Evolutionary conservation across 306 rosid species (phyloP).

Genomic region (Cucumis cinereus): DNA sequence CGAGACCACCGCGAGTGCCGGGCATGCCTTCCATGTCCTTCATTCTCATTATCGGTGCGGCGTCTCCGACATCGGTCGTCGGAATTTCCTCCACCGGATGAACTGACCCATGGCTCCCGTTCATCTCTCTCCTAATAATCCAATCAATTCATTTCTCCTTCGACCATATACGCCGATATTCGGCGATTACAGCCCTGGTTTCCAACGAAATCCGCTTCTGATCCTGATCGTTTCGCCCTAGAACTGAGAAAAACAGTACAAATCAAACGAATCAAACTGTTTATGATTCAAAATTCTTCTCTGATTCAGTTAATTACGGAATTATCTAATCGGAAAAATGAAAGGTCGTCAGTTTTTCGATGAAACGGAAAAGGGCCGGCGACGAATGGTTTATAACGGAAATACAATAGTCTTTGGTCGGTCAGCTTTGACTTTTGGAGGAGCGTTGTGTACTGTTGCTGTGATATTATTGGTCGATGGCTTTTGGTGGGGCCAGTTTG

Average conservation of each 20-base stretch:
- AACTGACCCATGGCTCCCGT: constrained; percentile 75
- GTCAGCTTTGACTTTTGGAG: background rate
- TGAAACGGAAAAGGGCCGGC: background rate
- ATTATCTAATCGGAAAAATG: background rate
- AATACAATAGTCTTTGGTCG: background rate
- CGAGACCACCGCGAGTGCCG: constrained; percentile 72
- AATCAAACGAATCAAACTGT: background rate
- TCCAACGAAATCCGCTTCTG: background rate
- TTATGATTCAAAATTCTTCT: background rate
- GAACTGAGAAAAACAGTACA: background rate
- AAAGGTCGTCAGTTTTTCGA: background rate
- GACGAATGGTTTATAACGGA: background rate
- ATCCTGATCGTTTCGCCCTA: background rate
- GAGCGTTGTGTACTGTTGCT: background rate
- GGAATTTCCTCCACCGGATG: constrained; percentile 63
- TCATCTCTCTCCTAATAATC: constrained; percentile 41
- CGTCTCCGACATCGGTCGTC: constrained; percentile 38
- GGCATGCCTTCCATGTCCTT: constrained; percentile 88
- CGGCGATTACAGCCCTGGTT: background rate
- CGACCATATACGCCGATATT: background rate
- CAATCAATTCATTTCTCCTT: background rate
- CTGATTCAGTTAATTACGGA: background rate
- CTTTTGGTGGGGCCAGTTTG: background rate
- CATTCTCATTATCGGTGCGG: constrained; percentile 60
- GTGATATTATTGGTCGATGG: background rate